phyloP scores from a whole-genome alignment of 1,284 basidiomycete species.

The Coniophora puteana region DNA sequence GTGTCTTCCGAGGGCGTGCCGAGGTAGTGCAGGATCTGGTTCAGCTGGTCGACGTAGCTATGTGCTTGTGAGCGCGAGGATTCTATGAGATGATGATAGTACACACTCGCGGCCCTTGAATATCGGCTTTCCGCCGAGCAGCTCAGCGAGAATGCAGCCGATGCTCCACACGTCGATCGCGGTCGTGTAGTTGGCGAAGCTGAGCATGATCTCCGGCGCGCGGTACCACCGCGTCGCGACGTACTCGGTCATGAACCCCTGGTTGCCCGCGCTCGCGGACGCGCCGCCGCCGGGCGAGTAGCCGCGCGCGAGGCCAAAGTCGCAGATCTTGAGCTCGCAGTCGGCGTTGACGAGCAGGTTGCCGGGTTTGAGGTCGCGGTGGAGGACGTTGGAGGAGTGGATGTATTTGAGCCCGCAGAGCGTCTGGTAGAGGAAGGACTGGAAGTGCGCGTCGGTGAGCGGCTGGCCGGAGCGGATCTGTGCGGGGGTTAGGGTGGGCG shows the following conservation, averaged over 20 bases:
- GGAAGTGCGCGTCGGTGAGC: constrained; percentile 97
- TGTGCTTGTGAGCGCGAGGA: not conserved
- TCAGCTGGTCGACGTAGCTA: constrained; percentile 97
- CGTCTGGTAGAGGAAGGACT: constrained; percentile 98
- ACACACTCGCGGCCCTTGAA: constrained; percentile 96
- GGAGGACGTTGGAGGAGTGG: constrained; percentile 96
- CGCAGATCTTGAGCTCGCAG: constrained; percentile 97
- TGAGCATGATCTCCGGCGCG: constrained; percentile 97
- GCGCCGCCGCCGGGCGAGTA: constrained; percentile 81
- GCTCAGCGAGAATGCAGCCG: constrained; percentile 96
- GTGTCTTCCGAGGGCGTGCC: constrained; percentile 98
- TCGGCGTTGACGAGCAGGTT: constrained; percentile 98
- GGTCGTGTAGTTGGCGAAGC: constrained; percentile 91
- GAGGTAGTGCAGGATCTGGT: constrained; percentile 96
- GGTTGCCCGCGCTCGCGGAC: constrained; percentile 69
- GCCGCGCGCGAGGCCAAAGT: constrained; percentile 96
- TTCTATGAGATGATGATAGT: not conserved
- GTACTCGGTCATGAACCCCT: constrained; percentile 99
- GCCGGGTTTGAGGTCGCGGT: constrained; percentile 97
- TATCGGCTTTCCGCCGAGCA: constrained; percentile 95
- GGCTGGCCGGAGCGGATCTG: constrained; percentile 98
- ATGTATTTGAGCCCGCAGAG: constrained; percentile 99
- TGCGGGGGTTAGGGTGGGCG: constrained; percentile 6
- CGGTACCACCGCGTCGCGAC: constrained; percentile 98
- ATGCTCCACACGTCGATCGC: constrained; percentile 98